Base-by-base conservation (phyloP, 495 filamentous ascomycete genomes). In the Patellaria atrata region DNA sequence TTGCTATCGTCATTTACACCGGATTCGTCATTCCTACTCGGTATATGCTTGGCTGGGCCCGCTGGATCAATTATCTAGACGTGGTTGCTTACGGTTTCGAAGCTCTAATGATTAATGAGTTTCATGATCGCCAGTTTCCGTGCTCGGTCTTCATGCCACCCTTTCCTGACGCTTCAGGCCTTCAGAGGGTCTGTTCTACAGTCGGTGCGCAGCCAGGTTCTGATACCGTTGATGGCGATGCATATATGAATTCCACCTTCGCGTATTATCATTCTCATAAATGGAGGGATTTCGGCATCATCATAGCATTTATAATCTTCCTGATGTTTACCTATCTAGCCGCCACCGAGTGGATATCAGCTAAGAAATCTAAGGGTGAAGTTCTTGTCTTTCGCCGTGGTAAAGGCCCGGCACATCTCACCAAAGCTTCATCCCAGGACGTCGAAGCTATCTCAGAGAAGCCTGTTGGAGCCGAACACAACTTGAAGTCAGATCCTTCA, bases 81-180 rank as follows among this genome's bases (percentile, higher is more conserved):
- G 84, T 84, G 4, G 71, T 94, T 25, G 74, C 71, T 1, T 94
- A 93, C 44, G 73, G 79, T 1, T 94, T 92, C 48, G 85, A 94
- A 56, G 63, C 75, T 2, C 57, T 94, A 8, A 82, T 94, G 74
- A 72, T 91, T 45, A 94, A 94, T 49, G 85, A 94, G 54, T 94
- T 89, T 52, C 63, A 70, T 42, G 53, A 58, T 21, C 71, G 78
- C 4, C 38, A 68, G 0, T 87, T 82, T 43, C 10, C 18, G 0
- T 94, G 85, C 50, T 59, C 65, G 1, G 26, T 39, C 4, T 79
- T 68, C 38, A 62, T 86, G 2, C 82, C 82, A 2, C 53, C 44
- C 13, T 62, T 65, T 0, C 51, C 57, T 6, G 44, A 51, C 0
- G 85, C 84, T 45, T 46, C 29, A 1, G 46, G 62, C 31, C 51